A percentile compares a stretch with the other conserved stretches of the same genome.
These are phyloP conservation scores for Teunomyces barrocoloradensis DNA, from an alignment of 805 yeast species.

Conservation along the genomic window DNA sequence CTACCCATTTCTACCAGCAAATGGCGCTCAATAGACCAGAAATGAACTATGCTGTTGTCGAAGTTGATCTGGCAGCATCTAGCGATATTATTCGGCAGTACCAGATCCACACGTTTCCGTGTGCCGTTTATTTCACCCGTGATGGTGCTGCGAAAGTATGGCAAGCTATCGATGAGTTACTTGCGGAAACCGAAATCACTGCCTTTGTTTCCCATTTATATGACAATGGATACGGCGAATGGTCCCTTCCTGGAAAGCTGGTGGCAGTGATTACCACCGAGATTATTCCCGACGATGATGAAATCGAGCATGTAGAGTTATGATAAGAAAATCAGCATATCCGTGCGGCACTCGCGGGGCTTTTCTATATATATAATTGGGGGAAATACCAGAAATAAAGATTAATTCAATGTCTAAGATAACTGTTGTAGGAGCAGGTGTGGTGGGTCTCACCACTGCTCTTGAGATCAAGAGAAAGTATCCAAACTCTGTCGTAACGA, in stretches of 20 bases:
- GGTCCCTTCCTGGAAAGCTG: slow-evolving; percentile 11
- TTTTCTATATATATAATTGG: no score
- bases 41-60: slow-evolving; percentile 24
- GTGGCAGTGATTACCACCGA: slow-evolving; percentile 5
- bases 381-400: background rate
- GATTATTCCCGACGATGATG: slow-evolving; percentile 14
- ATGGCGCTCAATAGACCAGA: slow-evolving; percentile 16
- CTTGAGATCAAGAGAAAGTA: slow-evolving; percentile 21
- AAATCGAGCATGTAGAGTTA: slow-evolving; percentile 13
- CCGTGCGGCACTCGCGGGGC: no score
- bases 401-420: background rate
- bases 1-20: slow-evolving; percentile 33
- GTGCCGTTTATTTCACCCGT: slow-evolving; percentile 26
- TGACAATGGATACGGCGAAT: slow-evolving; percentile 7
- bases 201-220: slow-evolving; percentile 10
- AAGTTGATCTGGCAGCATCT: slow-evolving; percentile 19
- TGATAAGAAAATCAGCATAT: slow-evolving; percentile 1
- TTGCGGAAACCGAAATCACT: slow-evolving; percentile 15
- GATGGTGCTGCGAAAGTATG: slow-evolving; percentile 21
- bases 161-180: slow-evolving; percentile 18
- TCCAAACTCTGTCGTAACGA: slow-evolving; percentile 22
- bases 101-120: slow-evolving; percentile 31
- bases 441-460: slow-evolving; percentile 37
- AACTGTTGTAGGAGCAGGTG: slow-evolving; percentile 27
- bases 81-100: slow-evolving; percentile 20